Conservation (phyloP, 2,329 filamentous ascomycete species). For the Trichoderma aggressivum region DNA sequence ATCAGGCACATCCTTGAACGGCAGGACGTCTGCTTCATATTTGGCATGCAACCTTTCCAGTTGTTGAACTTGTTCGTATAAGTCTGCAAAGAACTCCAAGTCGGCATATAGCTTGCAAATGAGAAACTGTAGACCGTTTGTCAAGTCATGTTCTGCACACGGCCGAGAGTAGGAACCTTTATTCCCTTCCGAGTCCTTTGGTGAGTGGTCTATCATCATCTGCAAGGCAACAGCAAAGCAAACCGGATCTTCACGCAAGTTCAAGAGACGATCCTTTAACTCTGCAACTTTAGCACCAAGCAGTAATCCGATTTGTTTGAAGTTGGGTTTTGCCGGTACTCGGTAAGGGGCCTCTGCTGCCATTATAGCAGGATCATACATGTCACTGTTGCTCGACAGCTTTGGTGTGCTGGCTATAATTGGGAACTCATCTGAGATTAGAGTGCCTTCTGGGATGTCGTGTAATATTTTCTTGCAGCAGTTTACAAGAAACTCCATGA, state of each 20-base stretch:
- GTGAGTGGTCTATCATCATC: conserved; percentile 46
- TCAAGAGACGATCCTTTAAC: conserved; percentile 53
- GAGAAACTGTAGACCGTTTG: conserved; percentile 21
- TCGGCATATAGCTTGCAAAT: conserved; percentile 33
- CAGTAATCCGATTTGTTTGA: conserved; percentile 43
- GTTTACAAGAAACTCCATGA: conserved; percentile 47
- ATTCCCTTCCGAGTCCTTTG: neutral
- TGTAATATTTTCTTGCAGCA: conserved; percentile 49
- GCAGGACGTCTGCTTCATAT: conserved; percentile 32
- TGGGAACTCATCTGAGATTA: conserved; percentile 31
- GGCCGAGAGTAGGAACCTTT: neutral
- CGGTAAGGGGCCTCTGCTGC: conserved; percentile 52
- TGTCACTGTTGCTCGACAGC: conserved; percentile 28
- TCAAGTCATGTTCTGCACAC: conserved; percentile 28
- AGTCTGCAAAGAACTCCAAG: conserved; percentile 38
- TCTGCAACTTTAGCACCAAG: conserved; percentile 39
- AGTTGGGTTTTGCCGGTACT: conserved; percentile 44
- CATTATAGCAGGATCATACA: conserved; percentile 40
- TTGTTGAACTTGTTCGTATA: conserved; percentile 32
- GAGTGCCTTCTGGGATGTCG: conserved; percentile 39
- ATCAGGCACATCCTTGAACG: conserved; percentile 29
- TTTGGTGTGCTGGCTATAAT: conserved; percentile 39
- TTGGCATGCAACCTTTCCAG: conserved; percentile 32
- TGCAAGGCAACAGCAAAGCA: conserved; percentile 49
- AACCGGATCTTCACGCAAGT: conserved; percentile 55